Conservation (phyloP, 192 early-diverging fungal genomes). For the Podila epicladia region DNA sequence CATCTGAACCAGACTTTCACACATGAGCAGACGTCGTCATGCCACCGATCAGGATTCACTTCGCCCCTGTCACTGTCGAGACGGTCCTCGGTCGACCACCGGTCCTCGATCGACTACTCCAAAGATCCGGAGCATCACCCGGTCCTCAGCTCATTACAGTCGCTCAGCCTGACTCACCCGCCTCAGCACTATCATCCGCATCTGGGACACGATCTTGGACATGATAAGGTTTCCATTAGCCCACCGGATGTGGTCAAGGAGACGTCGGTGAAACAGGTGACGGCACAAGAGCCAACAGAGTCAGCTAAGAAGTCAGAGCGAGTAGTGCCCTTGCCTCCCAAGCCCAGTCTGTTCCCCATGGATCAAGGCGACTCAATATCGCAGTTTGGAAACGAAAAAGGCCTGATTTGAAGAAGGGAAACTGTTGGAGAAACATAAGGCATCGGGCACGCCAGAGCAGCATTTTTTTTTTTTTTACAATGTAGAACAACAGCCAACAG, state of each 20-base stretch:
- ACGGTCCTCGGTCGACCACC: constrained; percentile 25
- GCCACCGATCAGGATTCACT: not conserved
- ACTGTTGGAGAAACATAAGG: not conserved
- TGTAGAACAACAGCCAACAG: no score
- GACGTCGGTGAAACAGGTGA: not conserved
- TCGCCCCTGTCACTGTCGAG: constrained; percentile 14
- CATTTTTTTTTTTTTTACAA: no score
- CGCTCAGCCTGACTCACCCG: constrained; percentile 13
- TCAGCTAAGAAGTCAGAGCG: not conserved
- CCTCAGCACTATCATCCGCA: constrained; percentile 35
- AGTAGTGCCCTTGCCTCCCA: not conserved
- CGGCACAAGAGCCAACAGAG: not conserved
- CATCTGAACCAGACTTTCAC: constrained; percentile 25
- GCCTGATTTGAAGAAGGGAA: constrained; percentile 16
- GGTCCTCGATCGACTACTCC: constrained; percentile 26
- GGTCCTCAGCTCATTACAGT: constrained; percentile 2
- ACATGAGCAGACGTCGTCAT: not conserved
- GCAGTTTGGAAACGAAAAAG: constrained; percentile 23
- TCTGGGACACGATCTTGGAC: constrained; percentile 41
- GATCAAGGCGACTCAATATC: constrained; percentile 41
- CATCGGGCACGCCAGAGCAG: not conserved
- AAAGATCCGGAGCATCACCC: constrained; percentile 21
- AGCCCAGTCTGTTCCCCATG: constrained; percentile 28
- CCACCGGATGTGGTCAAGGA: not conserved
- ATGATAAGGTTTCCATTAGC: constrained; percentile 23